Evolutionary conservation across 106 monocot genomes (phyloP).

Genomic region (Posidonia australis): DNA sequence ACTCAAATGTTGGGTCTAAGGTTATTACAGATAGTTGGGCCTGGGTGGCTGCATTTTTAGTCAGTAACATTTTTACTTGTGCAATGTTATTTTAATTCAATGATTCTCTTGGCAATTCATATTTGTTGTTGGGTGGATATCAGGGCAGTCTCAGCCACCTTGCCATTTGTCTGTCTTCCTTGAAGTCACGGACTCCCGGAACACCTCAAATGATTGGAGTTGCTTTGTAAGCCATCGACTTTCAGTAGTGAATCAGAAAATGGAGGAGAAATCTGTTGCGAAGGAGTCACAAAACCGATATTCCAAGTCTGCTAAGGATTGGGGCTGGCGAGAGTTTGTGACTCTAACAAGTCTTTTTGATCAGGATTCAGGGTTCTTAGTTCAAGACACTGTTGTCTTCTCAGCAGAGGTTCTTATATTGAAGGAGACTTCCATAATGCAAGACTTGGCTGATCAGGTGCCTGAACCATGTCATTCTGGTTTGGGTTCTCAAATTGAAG

Average conservation of each 20-base stretch:
- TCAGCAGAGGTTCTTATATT: conserved; percentile 90
- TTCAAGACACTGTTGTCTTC: conserved; percentile 87
- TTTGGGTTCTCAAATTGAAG: conserved; percentile 41
- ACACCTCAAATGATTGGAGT: conserved; percentile 73
- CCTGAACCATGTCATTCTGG: conserved; percentile 14
- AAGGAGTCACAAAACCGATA: conserved; percentile 98
- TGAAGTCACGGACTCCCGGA: conserved; percentile 85
- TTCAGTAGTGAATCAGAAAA: conserved; percentile 82
- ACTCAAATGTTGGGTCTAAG: too few species aligned
- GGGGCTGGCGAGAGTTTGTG: conserved; percentile 99
- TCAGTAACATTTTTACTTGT: neutral
- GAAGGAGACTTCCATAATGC: conserved; percentile 74
- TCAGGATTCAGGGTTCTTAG: conserved; percentile 86
- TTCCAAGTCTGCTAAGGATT: conserved; percentile 94
- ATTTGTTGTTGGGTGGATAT: conserved; percentile 3
- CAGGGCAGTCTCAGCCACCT: conserved; percentile 99
- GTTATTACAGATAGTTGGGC: too few species aligned
- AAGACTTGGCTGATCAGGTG: conserved; percentile 45
- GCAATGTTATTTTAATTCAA: neutral
- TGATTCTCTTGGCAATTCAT: neutral
- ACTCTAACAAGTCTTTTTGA: conserved; percentile 92
- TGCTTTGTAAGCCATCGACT: conserved; percentile 95
- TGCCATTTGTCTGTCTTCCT: conserved; percentile 92
- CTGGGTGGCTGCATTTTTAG: too few species aligned
- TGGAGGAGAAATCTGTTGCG: conserved; percentile 66